A percentile compares a stretch with the other conserved stretches of the same genome.
Conservation (phyloP, 139 green algal genomes). For the Diplosphaera chodatii region DNA sequence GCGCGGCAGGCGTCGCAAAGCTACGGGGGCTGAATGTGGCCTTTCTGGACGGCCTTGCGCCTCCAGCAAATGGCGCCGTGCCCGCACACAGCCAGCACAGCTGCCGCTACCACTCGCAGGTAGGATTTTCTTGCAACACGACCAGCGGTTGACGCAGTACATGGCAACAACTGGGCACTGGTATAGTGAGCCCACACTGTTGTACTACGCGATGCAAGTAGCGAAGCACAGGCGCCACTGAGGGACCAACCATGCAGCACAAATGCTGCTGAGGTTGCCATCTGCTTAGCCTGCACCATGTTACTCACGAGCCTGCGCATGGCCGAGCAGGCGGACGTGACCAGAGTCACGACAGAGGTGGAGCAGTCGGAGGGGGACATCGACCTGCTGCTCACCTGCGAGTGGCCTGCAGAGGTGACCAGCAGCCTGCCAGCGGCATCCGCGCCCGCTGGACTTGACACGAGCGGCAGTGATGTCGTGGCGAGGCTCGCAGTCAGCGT, state of each 20-base stretch:
- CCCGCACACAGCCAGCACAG: neutral
- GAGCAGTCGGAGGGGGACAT: slow-evolving; percentile 58
- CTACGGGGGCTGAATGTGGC: slow-evolving; percentile 65
- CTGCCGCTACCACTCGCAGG: neutral
- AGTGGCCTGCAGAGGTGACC: slow-evolving; percentile 67
- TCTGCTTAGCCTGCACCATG: too few species aligned
- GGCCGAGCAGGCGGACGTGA: slow-evolving; percentile 60
- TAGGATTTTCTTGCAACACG: too few species aligned
- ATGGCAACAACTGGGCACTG: too few species aligned
- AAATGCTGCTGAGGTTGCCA: too few species aligned
- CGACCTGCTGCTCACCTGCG: slow-evolving; percentile 78
- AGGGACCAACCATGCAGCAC: too few species aligned
- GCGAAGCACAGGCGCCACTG: too few species aligned
- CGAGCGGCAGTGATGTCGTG: slow-evolving; percentile 3
- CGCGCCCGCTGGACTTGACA: too few species aligned
- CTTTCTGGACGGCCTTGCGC: slow-evolving; percentile 65
- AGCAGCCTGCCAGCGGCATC: slow-evolving; percentile 17
- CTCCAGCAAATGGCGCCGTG: neutral
- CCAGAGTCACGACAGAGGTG: slow-evolving; percentile 40
- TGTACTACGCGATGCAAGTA: too few species aligned
- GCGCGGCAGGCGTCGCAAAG: slow-evolving; percentile 43
- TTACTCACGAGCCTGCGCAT: too few species aligned
- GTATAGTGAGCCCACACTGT: too few species aligned
- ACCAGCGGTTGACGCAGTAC: too few species aligned
- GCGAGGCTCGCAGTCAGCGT: slow-evolving; percentile 36